phyloP scores from a whole-genome alignment of 176 grass and related monocot genomes.

The Ananas comosus region DNA sequence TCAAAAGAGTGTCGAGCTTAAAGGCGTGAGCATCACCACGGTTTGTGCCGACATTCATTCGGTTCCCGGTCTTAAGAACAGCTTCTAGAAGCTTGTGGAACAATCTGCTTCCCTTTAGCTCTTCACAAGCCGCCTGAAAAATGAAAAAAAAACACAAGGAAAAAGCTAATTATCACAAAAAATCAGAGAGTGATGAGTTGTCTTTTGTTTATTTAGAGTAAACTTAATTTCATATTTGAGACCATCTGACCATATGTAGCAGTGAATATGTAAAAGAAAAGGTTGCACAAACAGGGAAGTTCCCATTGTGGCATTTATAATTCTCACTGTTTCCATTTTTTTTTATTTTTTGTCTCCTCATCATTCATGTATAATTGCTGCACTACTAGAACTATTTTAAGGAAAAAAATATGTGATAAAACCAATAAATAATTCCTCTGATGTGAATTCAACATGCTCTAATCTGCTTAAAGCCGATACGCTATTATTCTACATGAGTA shows the following conservation, averaged over 20 bases:
- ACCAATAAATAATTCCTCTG: no score
- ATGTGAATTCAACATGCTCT: neutral
- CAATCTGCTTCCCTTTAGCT: conserved; percentile 74
- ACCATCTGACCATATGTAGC: neutral
- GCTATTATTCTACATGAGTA: neutral
- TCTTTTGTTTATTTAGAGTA: neutral
- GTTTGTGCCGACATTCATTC: conserved; percentile 99
- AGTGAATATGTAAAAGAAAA: no score
- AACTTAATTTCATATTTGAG: neutral
- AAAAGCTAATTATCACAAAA: neutral
- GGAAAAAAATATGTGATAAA: no score
- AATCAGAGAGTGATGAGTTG: neutral
- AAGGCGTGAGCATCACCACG: conserved; percentile 85
- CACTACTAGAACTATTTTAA: no score
- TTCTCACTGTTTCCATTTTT: no score
- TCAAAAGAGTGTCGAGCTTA: conserved; percentile 94
- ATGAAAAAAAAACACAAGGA: neutral
- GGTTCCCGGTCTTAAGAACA: conserved; percentile 94
- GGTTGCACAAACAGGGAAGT: no score
- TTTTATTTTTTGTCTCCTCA: no score
- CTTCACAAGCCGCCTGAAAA: conserved; percentile 75
- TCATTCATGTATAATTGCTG: no score
- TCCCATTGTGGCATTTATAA: no score
- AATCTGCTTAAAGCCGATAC: neutral
- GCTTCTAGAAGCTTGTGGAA: conserved; percentile 98